phyloP scores from a whole-genome alignment of 371 early-diverging fungal genomes.

The Ordospora colligata region DNA sequence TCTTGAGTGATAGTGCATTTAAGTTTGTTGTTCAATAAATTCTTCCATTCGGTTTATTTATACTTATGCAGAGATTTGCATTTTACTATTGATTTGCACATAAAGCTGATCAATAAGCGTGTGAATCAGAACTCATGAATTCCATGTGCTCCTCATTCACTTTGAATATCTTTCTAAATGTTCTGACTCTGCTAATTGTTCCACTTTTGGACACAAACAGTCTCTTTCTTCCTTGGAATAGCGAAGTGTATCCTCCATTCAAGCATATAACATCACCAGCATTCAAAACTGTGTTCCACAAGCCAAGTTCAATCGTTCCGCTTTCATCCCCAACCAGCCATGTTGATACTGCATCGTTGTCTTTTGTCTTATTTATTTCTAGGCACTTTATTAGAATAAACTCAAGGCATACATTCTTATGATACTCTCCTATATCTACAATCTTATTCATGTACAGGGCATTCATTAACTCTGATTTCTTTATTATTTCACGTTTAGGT shows the following conservation, averaged over 20 bases:
- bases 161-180: constrained; percentile 25
- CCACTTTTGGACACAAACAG: constrained; percentile 15
- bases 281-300: constrained; percentile 19
- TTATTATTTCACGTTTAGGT: background rate
- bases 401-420: constrained; percentile 34
- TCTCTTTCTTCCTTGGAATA: constrained; percentile 15
- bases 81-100: no score
- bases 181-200: constrained; percentile 20
- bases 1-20: background rate
- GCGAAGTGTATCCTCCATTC: constrained; percentile 13
- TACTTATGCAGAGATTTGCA: no score
- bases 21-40: no score
- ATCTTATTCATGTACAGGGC: background rate
- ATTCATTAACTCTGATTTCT: background rate
- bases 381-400: constrained; percentile 41
- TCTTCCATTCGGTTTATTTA: no score
- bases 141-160: constrained; percentile 7
- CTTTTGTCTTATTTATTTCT: constrained; percentile 31
- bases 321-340: constrained; percentile 42
- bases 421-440: constrained; percentile 9
- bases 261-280: constrained; percentile 36
- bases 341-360: constrained; percentile 30
- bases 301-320: constrained; percentile 33
- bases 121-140: background rate
- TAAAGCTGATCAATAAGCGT: background rate